Base-by-base conservation (phyloP, 805 yeast genomes). In the Pichia manshurica region DNA sequence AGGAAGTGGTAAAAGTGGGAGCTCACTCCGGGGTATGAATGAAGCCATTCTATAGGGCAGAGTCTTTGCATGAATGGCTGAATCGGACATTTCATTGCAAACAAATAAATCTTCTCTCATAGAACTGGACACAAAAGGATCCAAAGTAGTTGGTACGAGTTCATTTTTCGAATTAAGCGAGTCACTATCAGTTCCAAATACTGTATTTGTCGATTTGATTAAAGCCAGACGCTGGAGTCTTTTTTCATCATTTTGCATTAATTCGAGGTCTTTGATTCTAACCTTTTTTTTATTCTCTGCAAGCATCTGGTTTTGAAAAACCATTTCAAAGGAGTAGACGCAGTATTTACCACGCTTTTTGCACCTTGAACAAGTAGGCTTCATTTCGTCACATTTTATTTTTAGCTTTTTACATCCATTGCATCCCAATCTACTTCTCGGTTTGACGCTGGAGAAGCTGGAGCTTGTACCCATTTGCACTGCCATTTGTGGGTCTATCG, bases 1-100 rank as follows among this genome's bases (percentile, higher is more conserved):
- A 0, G 91, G 89, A 4, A 81, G 59, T 1, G 80, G 79, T 13
- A 58, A 31, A 23, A 47, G 32, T 22, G 42, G 42, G 3, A 39
- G 3, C 21, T 23, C 8, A 39, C 42, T 39, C 25, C 16, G 20
- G 5, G 43, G 35, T 16, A 28, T 40, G 5, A 40, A 40, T 19
- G 20, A 16, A 23, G 40, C n/a, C 3, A 37, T 21, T 12, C 23
- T 9, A 20, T 37, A 37, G 5, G n/a, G 13, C 10, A 15, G 4
- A 19, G 12, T 8, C n/a, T 21, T 36, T 7, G 5, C 39, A 36
- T 33, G 36, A n/a, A 33, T 8, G 9, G 9, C 39, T 8, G n/a
- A 12, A 36, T 36, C 20, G 3, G 22, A 36, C 7, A 6, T 7
- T 6, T 3, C 21, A 19, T 36, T 20, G 22, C 22, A n/a, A n/a